A percentile compares a stretch with the other conserved stretches of the same genome.
phyloP scores from a whole-genome alignment of 768 basidiomycete species.

The Rhodotorula toruloides region DNA sequence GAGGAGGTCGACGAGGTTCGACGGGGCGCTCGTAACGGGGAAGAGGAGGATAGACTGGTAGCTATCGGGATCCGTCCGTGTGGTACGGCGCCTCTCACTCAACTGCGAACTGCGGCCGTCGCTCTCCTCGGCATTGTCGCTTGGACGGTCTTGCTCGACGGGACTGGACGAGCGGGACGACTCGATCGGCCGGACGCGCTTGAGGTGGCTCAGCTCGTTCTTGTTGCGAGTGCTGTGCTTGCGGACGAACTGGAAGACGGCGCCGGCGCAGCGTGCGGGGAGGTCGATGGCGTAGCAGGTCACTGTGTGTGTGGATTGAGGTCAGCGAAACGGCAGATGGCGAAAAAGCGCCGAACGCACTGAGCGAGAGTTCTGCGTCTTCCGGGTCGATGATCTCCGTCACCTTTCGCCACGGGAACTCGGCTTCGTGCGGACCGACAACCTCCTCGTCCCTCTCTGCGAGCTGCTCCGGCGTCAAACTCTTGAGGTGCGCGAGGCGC shows the following conservation, averaged over 20 bases:
- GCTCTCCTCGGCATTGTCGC: background rate
- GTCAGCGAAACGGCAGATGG: background rate
- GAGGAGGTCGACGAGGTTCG: constrained; percentile 20
- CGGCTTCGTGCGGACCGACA: constrained; percentile 26
- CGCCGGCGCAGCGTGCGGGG: constrained; percentile 11
- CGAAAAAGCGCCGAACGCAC: constrained; percentile 4
- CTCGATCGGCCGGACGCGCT: constrained; percentile 27
- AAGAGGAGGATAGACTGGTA: constrained; percentile 28
- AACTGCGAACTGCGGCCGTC: background rate
- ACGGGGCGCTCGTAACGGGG: constrained; percentile 17
- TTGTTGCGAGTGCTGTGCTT: constrained; percentile 20
- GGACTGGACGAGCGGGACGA: background rate
- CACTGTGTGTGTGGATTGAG: constrained; percentile 7
- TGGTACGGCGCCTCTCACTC: background rate
- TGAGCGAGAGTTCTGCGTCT: constrained; percentile 17
- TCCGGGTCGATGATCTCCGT: constrained; percentile 35
- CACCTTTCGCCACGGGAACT: constrained; percentile 38
- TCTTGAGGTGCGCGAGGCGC: background rate
- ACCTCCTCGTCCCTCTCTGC: constrained; percentile 24
- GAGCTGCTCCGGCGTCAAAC: background rate
- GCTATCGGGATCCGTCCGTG: constrained; percentile 4
- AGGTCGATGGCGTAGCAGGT: constrained; percentile 30
- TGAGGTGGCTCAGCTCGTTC: constrained; percentile 33
- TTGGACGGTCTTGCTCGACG: background rate
- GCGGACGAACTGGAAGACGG: constrained; percentile 30